phyloP scores from a whole-genome alignment of 2,329 filamentous ascomycete genomes.

The Scopulariopsis brevicaulis region DNA sequence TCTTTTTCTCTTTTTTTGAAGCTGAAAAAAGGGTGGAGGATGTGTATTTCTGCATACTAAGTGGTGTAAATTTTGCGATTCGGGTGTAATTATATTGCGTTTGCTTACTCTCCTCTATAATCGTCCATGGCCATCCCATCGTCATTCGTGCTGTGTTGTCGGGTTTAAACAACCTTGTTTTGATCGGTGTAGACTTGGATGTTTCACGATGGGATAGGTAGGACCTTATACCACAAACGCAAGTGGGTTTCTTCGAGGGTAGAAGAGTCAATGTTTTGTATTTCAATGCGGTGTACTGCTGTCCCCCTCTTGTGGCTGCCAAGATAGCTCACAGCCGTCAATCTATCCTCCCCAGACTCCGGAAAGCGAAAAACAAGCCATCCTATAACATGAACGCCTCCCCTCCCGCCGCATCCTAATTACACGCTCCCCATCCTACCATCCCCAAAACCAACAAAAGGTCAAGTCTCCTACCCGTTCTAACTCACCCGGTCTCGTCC shows the following conservation, averaged over 20 bases:
- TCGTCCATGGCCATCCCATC: too few species aligned
- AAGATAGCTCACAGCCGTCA: not conserved
- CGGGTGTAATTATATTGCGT: not conserved
- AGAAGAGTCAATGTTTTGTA: not conserved
- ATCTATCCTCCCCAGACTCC: not conserved
- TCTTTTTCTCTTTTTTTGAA: not conserved
- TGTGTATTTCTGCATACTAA: not conserved
- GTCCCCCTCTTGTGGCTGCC: not conserved
- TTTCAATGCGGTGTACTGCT: not conserved
- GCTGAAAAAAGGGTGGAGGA: not conserved
- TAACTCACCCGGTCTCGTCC: slow-evolving; percentile 1
- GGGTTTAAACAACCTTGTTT: too few species aligned
- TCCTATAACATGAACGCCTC: not conserved
- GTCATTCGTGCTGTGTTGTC: too few species aligned
- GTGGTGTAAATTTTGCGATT: not conserved
- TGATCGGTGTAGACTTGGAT: too few species aligned
- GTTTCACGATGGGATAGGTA: too few species aligned
- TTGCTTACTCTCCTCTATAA: too few species aligned
- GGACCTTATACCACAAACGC: too few species aligned
- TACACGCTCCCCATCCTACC: slow-evolving; percentile 3
- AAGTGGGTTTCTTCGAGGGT: too few species aligned
- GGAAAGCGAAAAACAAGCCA: slow-evolving; percentile 1
- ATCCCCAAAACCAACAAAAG: not conserved
- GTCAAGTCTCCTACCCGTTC: not conserved
- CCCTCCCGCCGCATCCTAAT: not conserved